Base-by-base conservation (phyloP, 2,329 filamentous ascomycete genomes). In the Acephala macrosclerotiorum region DNA sequence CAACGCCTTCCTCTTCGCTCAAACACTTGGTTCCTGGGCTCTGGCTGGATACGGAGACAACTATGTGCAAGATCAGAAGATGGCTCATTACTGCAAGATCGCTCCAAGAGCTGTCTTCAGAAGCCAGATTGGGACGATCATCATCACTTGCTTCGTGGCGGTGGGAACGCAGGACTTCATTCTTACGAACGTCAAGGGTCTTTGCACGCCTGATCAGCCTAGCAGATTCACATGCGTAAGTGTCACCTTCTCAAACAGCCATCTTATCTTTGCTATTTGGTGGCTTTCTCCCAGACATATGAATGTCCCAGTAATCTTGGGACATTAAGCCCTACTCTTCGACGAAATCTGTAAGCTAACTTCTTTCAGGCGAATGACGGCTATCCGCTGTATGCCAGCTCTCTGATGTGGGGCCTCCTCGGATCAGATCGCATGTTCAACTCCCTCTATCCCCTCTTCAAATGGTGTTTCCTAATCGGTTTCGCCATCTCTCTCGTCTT, bases 381-480 rank as follows among this genome's bases (percentile, higher is more conserved):
- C 40, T 76, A 75, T 60, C 75, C 74, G 16, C 75, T 76, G 56
- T 75, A 74, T 63, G 70, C 77, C 61, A 75, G 72, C 42, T 70
- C 68, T 5, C 64, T 80, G 12, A 79, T 79, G 75, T 79, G 76
- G 76, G 78, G 78, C 2, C 71, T 78, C 0, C 72, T 79, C 5
- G 78, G 78, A 12, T 75, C 73, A 7, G 65, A 77, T 55, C 70
- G 75, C 58, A 79, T 82, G 77, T 82, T 82, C 70, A 77, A 78
- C 62, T 73, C 75, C 3, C 69, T 81, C 40, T 82, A 82, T 64
- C 80, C 80, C 3, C 70, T 81, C 29, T 75, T 82, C 60, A 79
- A 80, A 69, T 82, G 78, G 79, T 82, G 80, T 64, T 82, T 82
- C 73, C 75, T 81, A 25, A 79, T 82, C 42, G 80, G 80, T 14